Base-by-base conservation (phyloP, 2,329 filamentous ascomycete species). In the Microdochium bolleyi region DNA sequence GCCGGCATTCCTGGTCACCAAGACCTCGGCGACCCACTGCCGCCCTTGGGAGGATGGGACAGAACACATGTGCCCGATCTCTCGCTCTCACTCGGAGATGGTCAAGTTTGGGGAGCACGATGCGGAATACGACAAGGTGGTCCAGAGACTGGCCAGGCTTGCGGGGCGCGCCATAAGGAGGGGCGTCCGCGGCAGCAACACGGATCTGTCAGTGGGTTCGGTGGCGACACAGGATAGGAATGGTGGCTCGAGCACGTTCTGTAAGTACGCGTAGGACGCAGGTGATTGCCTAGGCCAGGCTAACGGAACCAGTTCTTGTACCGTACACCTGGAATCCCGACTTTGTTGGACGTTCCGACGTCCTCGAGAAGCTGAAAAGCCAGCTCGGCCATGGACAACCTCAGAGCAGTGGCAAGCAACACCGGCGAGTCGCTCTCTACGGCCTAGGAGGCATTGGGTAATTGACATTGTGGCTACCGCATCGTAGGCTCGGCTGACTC, bases 371-470 rank as follows among this genome's bases (percentile, higher is more conserved):
- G 24, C 54, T 59, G 10, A 49, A 55, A 32, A 13, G 37, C 9
- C 49, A 52, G 21, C 50, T 53, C 37, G 51, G 48, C 9, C 34
- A 38, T 38, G 34, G 34, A 38, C 34, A 38, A 38, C 34, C 34
- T 38, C 34, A 38, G 34, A 38, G 34, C 34, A 38, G 34, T 38
- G 34, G 34, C 34, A 38, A 55, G 25, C 51, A 34, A 19, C 52
- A 60, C 24, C 22, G 48, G 9, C 51, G 54, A 32, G 49, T 51
- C 1, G 52, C 57, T 14, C 54, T 64, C 19, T 58, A 53, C 44
- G 63, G 63, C 11, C 55, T 64, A 1, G 61, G 62, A 3, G 62
- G 63, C 9, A 56, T 61, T 16, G 62, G 62, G 59, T 63, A 57
- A 38, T 38, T 38, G 34, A 38, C 7, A 38, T 38, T 14, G 22